Evolutionary conservation across 1,284 basidiomycete genomes (phyloP), one percentile per base, ranked within the genome.

Genomic region (Exsudoporus floridanus): DNA sequence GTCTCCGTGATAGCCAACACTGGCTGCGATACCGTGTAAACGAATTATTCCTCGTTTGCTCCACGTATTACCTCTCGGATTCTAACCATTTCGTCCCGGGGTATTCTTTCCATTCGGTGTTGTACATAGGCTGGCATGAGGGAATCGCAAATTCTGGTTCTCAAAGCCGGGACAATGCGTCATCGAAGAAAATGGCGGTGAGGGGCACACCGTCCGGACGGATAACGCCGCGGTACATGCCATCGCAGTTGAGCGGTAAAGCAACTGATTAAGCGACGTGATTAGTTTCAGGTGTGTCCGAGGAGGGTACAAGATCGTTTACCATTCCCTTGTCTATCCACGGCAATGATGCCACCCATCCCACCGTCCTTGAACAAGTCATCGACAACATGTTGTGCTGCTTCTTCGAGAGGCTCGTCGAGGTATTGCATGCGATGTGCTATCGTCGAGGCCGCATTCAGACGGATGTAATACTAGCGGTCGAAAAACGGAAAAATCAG

Each of bases 161-260:
- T 56, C 49, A 61, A 25, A 63, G 46, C 35, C 28, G 48, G 21
- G 61, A 60, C 21, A 85, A 65, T 33, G 77, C 73, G 45, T 92
- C 90, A 54, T 92, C 86, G 28, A 74, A 73, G 66, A 91, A 92
- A 52, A 92, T 88, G 6, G 89, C 90, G 0, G 86, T 88, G 67
- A 81, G 81, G 0, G 88, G 77, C 5, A 81, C 64, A 8, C 85
- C 88, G 50, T 90, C 86, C 50, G 76, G 73, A 30, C 76, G 72
- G 40, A 92, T 83, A 14, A 91, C 74, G 5, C 90, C 90, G 43
- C 90, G 77, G 64, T 90, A 91, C 90, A 93, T 92, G 4, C 88
- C 86, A 19, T 77, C 74, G 55, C 83, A 85, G 62, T 91, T 91
- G 55, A 92, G 64, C 5, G 86, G 80, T 72, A 87, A 79, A 1